phyloP scores from a whole-genome alignment of 192 early-diverging fungal species.

The Coemansia sp. region DNA sequence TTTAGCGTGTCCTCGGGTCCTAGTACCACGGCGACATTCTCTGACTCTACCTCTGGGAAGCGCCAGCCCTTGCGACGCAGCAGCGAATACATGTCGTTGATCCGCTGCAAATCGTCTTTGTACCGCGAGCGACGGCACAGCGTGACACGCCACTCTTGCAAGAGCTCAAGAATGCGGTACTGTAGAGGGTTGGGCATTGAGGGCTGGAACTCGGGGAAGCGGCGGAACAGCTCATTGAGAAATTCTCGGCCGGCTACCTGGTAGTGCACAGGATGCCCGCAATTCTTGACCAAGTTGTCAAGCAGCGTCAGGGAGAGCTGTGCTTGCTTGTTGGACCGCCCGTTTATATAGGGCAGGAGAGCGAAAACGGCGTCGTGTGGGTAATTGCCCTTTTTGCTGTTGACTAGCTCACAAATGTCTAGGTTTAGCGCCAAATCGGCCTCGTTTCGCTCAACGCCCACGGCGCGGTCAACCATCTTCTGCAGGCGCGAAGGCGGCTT shows the following conservation, averaged over 20 bases:
- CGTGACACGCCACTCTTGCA: slow-evolving; percentile 93
- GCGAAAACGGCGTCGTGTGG: slow-evolving; percentile 53
- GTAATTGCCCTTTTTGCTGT: slow-evolving; percentile 79
- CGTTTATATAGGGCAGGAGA: slow-evolving; percentile 47
- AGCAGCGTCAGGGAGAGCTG: slow-evolving; percentile 65
- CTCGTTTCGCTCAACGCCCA: slow-evolving; percentile 62
- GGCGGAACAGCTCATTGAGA: slow-evolving; percentile 88
- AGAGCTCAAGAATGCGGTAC: slow-evolving; percentile 82
- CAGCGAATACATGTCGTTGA: slow-evolving; percentile 92
- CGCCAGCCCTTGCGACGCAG: slow-evolving; percentile 79
- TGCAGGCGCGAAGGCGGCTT: slow-evolving; percentile 47
- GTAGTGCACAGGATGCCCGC: slow-evolving; percentile 95
- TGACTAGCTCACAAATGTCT: slow-evolving; percentile 94
- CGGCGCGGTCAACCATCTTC: slow-evolving; percentile 71
- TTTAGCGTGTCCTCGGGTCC: slow-evolving; percentile 62
- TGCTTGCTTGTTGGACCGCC: slow-evolving; percentile 41
- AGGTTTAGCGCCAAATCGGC: slow-evolving; percentile 87
- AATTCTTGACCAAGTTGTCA: slow-evolving; percentile 98
- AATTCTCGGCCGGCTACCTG: slow-evolving; percentile 97
- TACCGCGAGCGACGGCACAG: slow-evolving; percentile 83
- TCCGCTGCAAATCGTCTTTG: slow-evolving; percentile 89
- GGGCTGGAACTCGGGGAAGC: slow-evolving; percentile 87
- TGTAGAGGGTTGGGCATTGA: slow-evolving; percentile 68
- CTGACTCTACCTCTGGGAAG: slow-evolving; percentile 43
- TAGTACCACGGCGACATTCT: slow-evolving; percentile 41